Evolutionary conservation across 164 flowering plant species (phyloP).

Genomic region (Houttuynia cordata): DNA sequence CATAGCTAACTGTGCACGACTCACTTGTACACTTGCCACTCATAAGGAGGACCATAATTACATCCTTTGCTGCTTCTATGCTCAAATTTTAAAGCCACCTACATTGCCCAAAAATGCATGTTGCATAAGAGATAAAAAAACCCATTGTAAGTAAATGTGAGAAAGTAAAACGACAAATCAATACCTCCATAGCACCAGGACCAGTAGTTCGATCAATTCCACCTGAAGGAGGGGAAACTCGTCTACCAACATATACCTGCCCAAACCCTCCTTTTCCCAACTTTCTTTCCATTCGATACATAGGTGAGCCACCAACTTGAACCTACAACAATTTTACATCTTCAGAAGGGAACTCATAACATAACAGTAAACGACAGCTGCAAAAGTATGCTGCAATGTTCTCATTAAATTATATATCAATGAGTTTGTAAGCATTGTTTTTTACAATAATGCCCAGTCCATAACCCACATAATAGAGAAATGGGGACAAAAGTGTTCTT

Average conservation of each 20-base stretch:
- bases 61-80: constrained; percentile 87
- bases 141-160: not conserved
- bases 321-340: constrained; percentile 38
- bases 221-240: constrained; percentile 24
- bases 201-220: constrained; percentile 35
- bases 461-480: no score
- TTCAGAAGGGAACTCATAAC: not conserved
- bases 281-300: constrained; percentile 54
- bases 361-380: not conserved
- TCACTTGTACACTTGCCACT: constrained; percentile 86
- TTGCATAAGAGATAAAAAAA: not conserved
- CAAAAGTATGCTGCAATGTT: no score
- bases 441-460: no score
- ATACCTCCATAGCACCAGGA: constrained; percentile 64
- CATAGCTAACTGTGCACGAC: constrained; percentile 3
- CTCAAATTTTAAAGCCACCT: constrained; percentile 88
- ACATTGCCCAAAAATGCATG: not conserved
- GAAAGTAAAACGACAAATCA: not conserved
- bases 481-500: no score
- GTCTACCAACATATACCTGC: constrained; percentile 82
- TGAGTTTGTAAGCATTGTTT: no score
- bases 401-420: no score
- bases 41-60: constrained; percentile 77
- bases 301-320: constrained; percentile 71
- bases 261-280: constrained; percentile 94